Conservation (phyloP, 169 alveolate genomes). For the Theileria luwenshuni region DNA sequence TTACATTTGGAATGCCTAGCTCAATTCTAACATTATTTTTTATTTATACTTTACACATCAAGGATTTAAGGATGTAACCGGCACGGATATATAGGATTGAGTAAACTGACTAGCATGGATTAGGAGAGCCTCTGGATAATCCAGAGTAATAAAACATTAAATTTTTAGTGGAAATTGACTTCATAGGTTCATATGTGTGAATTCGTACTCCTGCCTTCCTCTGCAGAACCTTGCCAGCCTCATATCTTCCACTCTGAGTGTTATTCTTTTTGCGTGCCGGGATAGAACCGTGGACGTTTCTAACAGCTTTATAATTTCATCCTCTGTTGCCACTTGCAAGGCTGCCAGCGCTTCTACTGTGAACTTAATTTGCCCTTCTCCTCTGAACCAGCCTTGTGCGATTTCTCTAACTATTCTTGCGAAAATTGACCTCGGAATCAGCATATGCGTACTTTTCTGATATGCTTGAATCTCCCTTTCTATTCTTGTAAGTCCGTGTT, state of each 20-base stretch:
- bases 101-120: too few relatives aligned
- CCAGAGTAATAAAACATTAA: too few relatives aligned
- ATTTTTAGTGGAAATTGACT: too few relatives aligned
- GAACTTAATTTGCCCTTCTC: conserved; percentile 62
- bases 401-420: conserved; percentile 68
- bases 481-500: conserved; percentile 62
- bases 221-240: conserved; percentile 70
- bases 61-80: neutral
- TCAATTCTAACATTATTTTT: neutral
- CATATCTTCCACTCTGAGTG: conserved; percentile 68
- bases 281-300: conserved; percentile 69
- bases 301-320: conserved; percentile 56
- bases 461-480: conserved; percentile 69
- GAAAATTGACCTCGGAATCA: conserved; percentile 64
- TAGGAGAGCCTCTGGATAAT: too few relatives aligned
- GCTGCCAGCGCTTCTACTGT: conserved; percentile 72
- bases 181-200: conserved; percentile 21
- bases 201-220: conserved; percentile 68
- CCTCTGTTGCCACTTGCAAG: conserved; percentile 70
- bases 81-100: too few relatives aligned
- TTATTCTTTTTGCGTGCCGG: conserved; percentile 65
- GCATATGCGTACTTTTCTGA: conserved; percentile 65
- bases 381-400: conserved; percentile 66
- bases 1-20: too few relatives aligned
- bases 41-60: neutral